A percentile compares a stretch with the other conserved stretches of the same genome.
Evolutionary conservation across 768 basidiomycete species (phyloP).

Genomic region (Trametes cingulata): DNA sequence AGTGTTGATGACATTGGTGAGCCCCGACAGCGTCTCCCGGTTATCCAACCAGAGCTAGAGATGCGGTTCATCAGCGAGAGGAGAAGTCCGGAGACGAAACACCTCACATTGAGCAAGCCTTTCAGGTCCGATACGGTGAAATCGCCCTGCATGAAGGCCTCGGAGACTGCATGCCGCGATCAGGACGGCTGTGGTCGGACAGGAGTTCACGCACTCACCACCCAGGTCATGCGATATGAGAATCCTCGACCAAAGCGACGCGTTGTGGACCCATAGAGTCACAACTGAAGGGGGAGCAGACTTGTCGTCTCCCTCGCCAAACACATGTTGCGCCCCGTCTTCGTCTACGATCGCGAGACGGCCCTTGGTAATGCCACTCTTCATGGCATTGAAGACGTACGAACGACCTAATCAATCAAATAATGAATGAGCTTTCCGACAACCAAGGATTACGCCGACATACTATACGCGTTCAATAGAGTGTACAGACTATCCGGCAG

Average conservation of each 20-base stretch:
- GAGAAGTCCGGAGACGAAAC: background rate
- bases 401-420: no score
- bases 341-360: slow-evolving; percentile 5
- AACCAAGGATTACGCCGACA: background rate
- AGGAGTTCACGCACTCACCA: background rate
- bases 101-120: slow-evolving; percentile 24
- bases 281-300: background rate
- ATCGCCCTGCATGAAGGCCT: slow-evolving; percentile 32
- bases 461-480: no score
- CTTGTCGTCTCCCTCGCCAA: background rate
- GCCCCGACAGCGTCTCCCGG: slow-evolving; percentile 21
- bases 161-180: slow-evolving; percentile 26
- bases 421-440: no score
- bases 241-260: slow-evolving; percentile 5
- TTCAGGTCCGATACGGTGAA: slow-evolving; percentile 23
- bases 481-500: no score
- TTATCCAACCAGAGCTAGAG: slow-evolving; percentile 30
- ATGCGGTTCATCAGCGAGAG: background rate
- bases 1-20: slow-evolving; percentile 16
- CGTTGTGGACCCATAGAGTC: background rate
- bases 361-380: slow-evolving; percentile 4
- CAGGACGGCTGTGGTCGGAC: no score
- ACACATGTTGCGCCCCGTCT: slow-evolving; percentile 1
- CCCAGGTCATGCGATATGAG: slow-evolving; percentile 9
- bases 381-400: background rate